Evolutionary conservation across 306 rosid genomes (phyloP), one percentile per base, ranked within the genome.

Genomic region (Pachyrhizus erosus): DNA sequence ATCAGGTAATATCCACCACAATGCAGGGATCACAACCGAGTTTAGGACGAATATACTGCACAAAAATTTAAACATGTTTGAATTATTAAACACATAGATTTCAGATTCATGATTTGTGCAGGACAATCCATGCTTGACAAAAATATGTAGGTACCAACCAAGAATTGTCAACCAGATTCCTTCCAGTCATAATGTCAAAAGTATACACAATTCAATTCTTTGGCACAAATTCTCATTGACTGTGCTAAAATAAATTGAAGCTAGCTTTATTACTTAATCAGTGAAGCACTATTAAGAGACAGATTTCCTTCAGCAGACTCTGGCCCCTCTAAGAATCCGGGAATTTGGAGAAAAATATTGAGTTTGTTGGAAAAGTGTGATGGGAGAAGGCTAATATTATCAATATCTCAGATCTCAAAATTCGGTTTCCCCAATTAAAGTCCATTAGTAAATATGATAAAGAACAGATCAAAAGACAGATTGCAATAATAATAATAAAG

Each of bases 1-100:
- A 84, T 86, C 94, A 37, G 99, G 98, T 84, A 96, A 84, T 76
- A 96, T 90, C 97, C 94, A 86, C 54, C 90, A 83, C 70, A 96
- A 82, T 23, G 89, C 85, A 73, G 98, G 94, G 87, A 93, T 84
- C 58, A 96, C 78, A 55, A 91, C 89, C 26, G 91, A 86, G 75
- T 92, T 88, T 27, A 96, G 91, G 86, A 96, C 62, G 57, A 87
- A 76, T 31, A 96, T 73, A 80, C 99, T 95, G 97, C 94, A 83
- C 61, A 80, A 33, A 83, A 71, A 74, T 49, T 70, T 46, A 10
- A 52, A 83, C 48, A 86, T 46, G 52, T 64, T 79, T 51, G 80
- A 82, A 77, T 83, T 26, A 51, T 20, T 20, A 46, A 83, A 51
- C 2, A 14, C 9, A 20, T 13, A 12, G 20, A 31, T 45, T 34